Conservation (phyloP, 202 grass and related monocot genomes). For the Miscanthus sacchariflorus region DNA sequence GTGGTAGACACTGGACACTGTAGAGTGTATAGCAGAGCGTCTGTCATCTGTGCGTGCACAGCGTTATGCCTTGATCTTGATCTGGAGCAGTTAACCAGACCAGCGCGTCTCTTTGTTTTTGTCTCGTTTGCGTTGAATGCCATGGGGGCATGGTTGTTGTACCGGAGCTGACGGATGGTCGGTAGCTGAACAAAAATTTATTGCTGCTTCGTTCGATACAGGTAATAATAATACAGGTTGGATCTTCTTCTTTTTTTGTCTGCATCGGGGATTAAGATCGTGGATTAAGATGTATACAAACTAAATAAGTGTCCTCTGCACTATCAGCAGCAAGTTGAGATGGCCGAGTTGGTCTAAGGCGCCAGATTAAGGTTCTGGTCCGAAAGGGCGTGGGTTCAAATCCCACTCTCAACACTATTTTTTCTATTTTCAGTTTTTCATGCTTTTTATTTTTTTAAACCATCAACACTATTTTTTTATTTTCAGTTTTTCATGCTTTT, state of each 20-base stretch:
- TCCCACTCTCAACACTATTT: conserved; percentile 68
- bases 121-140: conserved; percentile 8
- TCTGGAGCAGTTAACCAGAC: background rate
- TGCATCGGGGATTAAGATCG: no score
- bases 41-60: background rate
- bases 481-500: no score
- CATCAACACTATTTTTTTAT: background rate
- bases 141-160: background rate
- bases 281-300: no score
- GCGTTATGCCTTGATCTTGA: background rate
- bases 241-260: no score
- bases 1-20: background rate
- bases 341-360: conserved; percentile 91
- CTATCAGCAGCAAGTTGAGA: conserved; percentile 22
- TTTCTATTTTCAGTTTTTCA: background rate
- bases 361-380: conserved; percentile 90
- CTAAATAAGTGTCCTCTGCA: fast-evolving
- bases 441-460: no score
- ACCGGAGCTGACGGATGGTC: conserved; percentile 1
- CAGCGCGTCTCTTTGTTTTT: background rate
- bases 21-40: background rate
- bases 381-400: conserved; percentile 96
- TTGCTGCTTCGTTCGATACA: background rate
- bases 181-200: background rate
- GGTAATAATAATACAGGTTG: background rate